Evolutionary conservation across 2,329 filamentous ascomycete species (phyloP), one percentile per base, ranked within the genome.

Genomic region (Furcasterigmium furcatum): DNA sequence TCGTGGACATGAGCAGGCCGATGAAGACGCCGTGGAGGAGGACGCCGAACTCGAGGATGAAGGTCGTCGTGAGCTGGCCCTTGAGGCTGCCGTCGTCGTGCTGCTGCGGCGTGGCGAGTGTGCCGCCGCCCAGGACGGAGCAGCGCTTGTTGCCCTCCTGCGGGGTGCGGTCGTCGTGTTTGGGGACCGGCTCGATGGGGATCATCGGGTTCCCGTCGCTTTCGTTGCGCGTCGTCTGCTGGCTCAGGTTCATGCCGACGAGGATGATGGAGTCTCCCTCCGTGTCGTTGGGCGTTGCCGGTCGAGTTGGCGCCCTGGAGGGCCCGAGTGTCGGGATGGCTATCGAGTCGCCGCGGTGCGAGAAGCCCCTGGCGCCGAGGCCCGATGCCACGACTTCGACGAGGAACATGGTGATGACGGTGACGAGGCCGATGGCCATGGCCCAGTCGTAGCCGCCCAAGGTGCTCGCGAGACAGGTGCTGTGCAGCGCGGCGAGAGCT

Each of bases 1-100:
- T 73, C 3, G 83, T 82, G 10, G 80, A 80, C 20, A 85, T 80
- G 1, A 89, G 95, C 19, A 96, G 77, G 20, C 91, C 91, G 52
- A 96, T 92, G 67, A 96, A 95, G 58, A 96, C 77, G 53, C 87
- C 91, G 72, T 96, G 91, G 68, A 96, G 96, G 60, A 96, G 84
- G 60, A 96, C 87, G 50, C 91, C 91, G 55, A 96, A 96, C 59
- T 96, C 91, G 53, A 96, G 86, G 58, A 96, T 92, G 69, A 95
- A 90, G 56, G 96, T 80, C 35, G 84, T 85, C 1, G 89, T 91
- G 61, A 96, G 79, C 64, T 95, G 90, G 5, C 38, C 38, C 14
- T 24, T 20, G n/a, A 40, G 22, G n/a, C 25, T 40, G 38, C 12
- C 24, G 6, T 12, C 21, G 12, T 38, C 8, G 20, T 5, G 4